Evolutionary conservation across 352 stramenopile genomes (phyloP).

Genomic region (Phytophthora citricola): DNA sequence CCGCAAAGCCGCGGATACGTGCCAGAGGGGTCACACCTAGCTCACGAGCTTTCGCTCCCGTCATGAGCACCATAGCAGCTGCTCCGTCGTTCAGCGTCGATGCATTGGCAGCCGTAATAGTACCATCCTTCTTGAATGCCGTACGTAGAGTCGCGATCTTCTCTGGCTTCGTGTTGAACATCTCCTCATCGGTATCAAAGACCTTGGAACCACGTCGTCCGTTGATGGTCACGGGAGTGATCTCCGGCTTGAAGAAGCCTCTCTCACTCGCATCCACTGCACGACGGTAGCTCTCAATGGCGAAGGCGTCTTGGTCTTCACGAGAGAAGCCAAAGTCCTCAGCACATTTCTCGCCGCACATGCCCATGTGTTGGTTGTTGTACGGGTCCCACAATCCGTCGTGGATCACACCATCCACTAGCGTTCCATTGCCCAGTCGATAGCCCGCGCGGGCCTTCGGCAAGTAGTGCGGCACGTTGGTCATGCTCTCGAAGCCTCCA

Average conservation of each 20-base stretch:
- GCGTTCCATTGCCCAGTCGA: slow-evolving; percentile 91
- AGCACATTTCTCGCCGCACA: slow-evolving; percentile 96
- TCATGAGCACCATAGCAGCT: slow-evolving; percentile 96
- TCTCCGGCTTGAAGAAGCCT: slow-evolving; percentile 91
- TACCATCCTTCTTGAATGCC: slow-evolving; percentile 97
- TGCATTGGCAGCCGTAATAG: slow-evolving; percentile 98
- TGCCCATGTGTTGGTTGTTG: slow-evolving; percentile 95
- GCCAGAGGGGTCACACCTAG: slow-evolving; percentile 81
- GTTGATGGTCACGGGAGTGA: slow-evolving; percentile 92
- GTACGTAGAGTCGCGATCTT: slow-evolving; percentile 92
- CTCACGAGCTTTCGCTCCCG: slow-evolving; percentile 84
- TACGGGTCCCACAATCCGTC: slow-evolving; percentile 98
- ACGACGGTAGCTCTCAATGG: slow-evolving; percentile 93
- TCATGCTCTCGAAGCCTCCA: slow-evolving; percentile 98
- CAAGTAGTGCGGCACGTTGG: slow-evolving; percentile 98
- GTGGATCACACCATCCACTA: slow-evolving; percentile 93
- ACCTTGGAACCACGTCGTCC: slow-evolving; percentile 57
- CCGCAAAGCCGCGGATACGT: slow-evolving; percentile 82
- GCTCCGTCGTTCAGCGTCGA: slow-evolving; percentile 98
- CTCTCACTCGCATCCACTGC: slow-evolving; percentile 74
- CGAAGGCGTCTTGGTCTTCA: slow-evolving; percentile 97
- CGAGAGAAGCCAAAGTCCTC: slow-evolving; percentile 91
- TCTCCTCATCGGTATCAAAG: slow-evolving; percentile 94
- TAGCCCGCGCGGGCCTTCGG: slow-evolving; percentile 92
- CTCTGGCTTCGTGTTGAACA: slow-evolving; percentile 88